Conservation (phyloP, 2,329 filamentous ascomycete genomes). For the Rhynchosporium agropyri region DNA sequence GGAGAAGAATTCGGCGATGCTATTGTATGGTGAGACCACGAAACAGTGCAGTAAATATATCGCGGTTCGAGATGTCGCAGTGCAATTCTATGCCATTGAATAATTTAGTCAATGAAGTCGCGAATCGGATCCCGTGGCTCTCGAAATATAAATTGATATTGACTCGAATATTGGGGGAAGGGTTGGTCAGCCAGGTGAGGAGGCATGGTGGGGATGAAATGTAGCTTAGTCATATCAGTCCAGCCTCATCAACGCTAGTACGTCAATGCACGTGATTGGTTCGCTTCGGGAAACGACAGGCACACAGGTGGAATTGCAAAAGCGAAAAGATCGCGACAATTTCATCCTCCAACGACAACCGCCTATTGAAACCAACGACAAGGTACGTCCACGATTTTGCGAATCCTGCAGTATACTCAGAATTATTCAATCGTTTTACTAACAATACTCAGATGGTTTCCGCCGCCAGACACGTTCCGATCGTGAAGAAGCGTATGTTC, state of each 20-base stretch:
- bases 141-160: no score
- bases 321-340: conserved; percentile 29
- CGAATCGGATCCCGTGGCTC: no score
- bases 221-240: conserved; percentile 8
- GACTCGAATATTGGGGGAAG: not conserved
- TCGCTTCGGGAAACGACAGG: conserved; percentile 13
- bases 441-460: conserved; percentile 77
- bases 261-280: conserved; percentile 16
- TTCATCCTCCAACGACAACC: conserved; percentile 38
- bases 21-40: no score
- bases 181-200: not conserved
- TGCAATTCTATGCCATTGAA: not conserved
- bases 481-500: conserved; percentile 99
- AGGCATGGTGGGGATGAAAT: not conserved
- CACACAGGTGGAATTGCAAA: conserved; percentile 15
- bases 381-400: conserved; percentile 33
- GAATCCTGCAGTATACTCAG: not conserved
- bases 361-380: conserved; percentile 39
- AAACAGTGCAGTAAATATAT: no score
- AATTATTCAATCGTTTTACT: conserved; percentile 22
- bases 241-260: not conserved
- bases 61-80: no score
- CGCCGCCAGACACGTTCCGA: conserved; percentile 98
- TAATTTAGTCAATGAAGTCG: not conserved
- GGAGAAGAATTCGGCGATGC: no score